Conservation (phyloP, 768 basidiomycete species). For the Mycena kentingensis region DNA sequence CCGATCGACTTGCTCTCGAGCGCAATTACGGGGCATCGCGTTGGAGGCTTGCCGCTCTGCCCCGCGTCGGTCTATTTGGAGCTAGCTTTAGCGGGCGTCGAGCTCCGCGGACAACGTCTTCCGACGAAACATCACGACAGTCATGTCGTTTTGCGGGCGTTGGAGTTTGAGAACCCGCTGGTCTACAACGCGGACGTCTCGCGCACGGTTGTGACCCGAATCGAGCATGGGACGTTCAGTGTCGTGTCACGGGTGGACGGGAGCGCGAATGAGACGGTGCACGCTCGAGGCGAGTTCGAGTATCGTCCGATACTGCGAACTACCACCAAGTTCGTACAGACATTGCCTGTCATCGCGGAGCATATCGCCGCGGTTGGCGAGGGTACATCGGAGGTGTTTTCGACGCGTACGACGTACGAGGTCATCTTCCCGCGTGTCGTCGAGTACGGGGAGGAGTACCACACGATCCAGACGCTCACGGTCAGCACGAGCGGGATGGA, state of each 20-base stretch:
- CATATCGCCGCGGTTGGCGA: conserved; percentile 35
- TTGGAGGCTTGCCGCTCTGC: conserved; percentile 56
- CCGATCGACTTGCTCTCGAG: conserved; percentile 45
- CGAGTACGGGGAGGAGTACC: conserved; percentile 59
- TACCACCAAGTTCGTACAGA: conserved; percentile 39
- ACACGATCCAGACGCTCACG: conserved; percentile 55
- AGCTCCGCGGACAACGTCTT: conserved; percentile 37
- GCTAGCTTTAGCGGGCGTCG: conserved; percentile 49
- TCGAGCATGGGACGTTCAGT: conserved; percentile 47
- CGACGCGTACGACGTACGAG: conserved; percentile 59
- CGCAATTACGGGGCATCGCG: conserved; percentile 59
- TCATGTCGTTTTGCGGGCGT: conserved; percentile 42
- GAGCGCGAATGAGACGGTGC: conserved; percentile 36
- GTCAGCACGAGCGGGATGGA: conserved; percentile 50
- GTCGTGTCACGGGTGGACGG: conserved; percentile 43
- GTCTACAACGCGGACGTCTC: conserved; percentile 41
- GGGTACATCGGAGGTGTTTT: conserved; percentile 47
- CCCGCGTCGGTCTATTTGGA: conserved; percentile 71
- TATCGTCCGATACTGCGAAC: conserved; percentile 36
- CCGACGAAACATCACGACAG: conserved; percentile 28
- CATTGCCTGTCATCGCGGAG: conserved; percentile 37
- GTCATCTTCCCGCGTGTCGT: conserved; percentile 72
- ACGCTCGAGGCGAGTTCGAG: conserved; percentile 50
- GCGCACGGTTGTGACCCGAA: conserved; percentile 38
- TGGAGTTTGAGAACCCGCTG: conserved; percentile 57